Base-by-base conservation (phyloP, 306 rosid genomes). In the Neltuma alba region DNA sequence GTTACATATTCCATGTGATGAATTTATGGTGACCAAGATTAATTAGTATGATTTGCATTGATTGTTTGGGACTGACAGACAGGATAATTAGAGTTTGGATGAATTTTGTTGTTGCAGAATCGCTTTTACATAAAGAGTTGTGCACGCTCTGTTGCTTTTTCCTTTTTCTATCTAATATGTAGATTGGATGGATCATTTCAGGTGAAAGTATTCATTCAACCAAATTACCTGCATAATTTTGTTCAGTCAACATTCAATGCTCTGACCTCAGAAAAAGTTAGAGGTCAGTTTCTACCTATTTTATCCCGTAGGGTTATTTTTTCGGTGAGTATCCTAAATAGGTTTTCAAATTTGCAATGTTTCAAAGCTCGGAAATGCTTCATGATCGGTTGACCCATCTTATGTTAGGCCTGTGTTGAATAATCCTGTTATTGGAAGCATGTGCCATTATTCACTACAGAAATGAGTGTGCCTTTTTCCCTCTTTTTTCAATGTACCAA, bases 231-330 rank as follows among this genome's bases (percentile, higher is more conserved):
- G 84, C 82, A 91, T 41, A 91, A 91, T 73, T 91, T 91, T 66
- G 92, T 91, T 81, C 95, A 91, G 74, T 62, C 95, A 65, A 75
- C 95, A 52, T 89, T 89, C 83, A 84, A 85, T 76, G 92, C 92
- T 58, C 86, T 89, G 36, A 75, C 92, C 33, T 79, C 89, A 52
- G 91, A 91, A 77, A 83, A 68, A 40, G 54, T 68, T 40, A 12
- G 31, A 68, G 73, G 73, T 68, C 6, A 28, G 73, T 41, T 28
- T 40, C 36, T 25, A 68, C 25, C 52, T 38, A 41, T 40, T 68
- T 40, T 27, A 38, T 40, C 34, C 73, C 13, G 2, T 41, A 23
- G 6, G 34, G 10, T 68, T 25, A 1, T 68, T 68, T 25, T 23
- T 57, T n/a, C n/a, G 14, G 33, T 57, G 63, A 25, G 16, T 28